Percentiles rank a stretch among this genome's conserved stretches.
Conservation (phyloP, 805 yeast species). For the Ogataea paraovalis region DNA sequence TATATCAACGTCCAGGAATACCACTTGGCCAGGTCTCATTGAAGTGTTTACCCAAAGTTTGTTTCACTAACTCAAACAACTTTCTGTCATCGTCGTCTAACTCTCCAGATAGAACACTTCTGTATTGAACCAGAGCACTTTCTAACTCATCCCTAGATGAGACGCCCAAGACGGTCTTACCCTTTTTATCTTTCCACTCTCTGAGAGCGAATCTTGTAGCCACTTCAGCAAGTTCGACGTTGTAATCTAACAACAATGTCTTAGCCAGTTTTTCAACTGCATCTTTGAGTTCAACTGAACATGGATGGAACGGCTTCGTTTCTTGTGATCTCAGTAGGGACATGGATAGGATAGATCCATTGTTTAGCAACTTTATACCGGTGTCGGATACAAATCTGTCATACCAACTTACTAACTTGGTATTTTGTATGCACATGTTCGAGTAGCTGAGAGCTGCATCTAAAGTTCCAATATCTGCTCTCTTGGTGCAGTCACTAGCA, state of each 20-base stretch:
- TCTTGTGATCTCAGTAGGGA: conserved; percentile 66
- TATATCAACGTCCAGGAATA: conserved; percentile 9
- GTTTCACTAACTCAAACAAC: conserved; percentile 40
- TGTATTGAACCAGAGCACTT: conserved; percentile 56
- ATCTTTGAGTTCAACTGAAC: conserved; percentile 49
- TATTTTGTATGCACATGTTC: conserved; percentile 79
- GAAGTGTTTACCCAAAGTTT: conserved; percentile 46
- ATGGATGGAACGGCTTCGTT: conserved; percentile 82
- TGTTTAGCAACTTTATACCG: conserved; percentile 55
- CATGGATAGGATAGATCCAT: conserved; percentile 88
- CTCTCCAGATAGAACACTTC: conserved; percentile 38
- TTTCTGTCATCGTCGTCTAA: conserved; percentile 39
- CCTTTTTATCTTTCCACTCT: conserved; percentile 47
- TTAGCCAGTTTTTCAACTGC: conserved; percentile 46
- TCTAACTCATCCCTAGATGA: conserved; percentile 60
- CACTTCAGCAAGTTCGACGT: conserved; percentile 72
- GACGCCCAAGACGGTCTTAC: conserved; percentile 76
- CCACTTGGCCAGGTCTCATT: conserved; percentile 63
- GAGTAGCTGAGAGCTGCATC: conserved; percentile 79
- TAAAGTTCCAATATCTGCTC: conserved; percentile 51
- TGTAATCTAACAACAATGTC: conserved; percentile 32
- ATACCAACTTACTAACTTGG: conserved; percentile 42
- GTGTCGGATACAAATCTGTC: conserved; percentile 49
- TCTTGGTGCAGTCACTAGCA: conserved; percentile 35
- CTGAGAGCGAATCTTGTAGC: conserved; percentile 74